Evolutionary conservation across 495 filamentous ascomycete genomes (phyloP).

Genomic region (Aspergillus olivimuriae): DNA sequence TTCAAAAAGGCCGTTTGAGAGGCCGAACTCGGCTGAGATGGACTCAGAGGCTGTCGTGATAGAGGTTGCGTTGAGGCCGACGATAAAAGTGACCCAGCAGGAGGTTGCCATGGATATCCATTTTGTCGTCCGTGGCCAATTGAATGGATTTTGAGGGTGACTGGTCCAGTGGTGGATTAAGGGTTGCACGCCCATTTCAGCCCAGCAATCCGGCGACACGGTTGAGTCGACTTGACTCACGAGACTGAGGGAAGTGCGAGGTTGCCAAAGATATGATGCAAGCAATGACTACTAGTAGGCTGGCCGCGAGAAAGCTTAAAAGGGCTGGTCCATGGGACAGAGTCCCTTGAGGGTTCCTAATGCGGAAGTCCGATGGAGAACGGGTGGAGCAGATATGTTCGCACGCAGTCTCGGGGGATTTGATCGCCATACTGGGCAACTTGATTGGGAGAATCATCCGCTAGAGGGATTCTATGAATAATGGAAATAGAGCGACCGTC

Average conservation of each 20-base stretch:
- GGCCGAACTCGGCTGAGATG: constrained; percentile 4
- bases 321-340: background rate
- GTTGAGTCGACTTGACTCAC: background rate
- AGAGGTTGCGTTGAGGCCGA: constrained; percentile 9
- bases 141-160: constrained; percentile 8
- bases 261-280: too few species aligned
- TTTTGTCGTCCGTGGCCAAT: constrained; percentile 6
- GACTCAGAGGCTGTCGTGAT: constrained; percentile 7
- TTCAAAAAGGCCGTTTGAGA: constrained; percentile 6
- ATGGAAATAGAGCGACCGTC: background rate
- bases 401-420: background rate
- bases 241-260: too few species aligned
- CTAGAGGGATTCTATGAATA: background rate
- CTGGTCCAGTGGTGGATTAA: background rate
- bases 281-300: background rate
- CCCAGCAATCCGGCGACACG: background rate
- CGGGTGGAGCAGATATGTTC: background rate
- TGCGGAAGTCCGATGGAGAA: background rate
- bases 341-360: too few species aligned
- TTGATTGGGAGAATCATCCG: too few species aligned
- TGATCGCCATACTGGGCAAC: background rate
- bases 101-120: constrained; percentile 8
- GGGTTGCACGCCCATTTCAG: background rate
- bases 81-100: constrained; percentile 9
- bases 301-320: background rate